Percentiles rank a stretch among this genome's conserved stretches.
Conservation (phyloP, 2,329 filamentous ascomycete genomes). For the Ploettnerulaceae sp. region DNA sequence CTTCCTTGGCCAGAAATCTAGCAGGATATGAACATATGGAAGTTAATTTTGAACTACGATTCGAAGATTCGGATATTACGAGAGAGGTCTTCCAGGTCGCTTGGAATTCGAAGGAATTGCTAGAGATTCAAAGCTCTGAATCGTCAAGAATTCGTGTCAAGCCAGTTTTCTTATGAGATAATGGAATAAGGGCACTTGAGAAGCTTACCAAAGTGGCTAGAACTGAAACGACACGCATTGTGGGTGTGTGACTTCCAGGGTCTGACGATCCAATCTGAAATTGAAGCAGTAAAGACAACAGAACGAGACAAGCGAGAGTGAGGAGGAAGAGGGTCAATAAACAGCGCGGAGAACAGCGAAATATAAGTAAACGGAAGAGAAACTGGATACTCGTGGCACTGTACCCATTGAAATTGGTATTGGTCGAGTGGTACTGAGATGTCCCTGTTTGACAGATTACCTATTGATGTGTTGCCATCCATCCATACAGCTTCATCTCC, state of each 20-base stretch:
- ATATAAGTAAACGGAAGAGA: conserved; percentile 2
- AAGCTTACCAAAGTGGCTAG: neutral
- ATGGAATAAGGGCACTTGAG: neutral
- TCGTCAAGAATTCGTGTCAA: neutral
- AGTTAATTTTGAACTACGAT: too few relatives aligned
- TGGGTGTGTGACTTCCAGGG: neutral
- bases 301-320: neutral
- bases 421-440: conserved; percentile 1
- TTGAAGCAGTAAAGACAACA: neutral
- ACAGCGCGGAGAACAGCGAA: neutral
- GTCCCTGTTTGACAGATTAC: neutral
- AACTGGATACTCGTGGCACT: neutral
- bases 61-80: too few relatives aligned
- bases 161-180: neutral
- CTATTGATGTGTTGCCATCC: neutral
- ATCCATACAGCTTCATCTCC: conserved; percentile 1
- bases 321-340: neutral
- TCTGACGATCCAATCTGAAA: too few relatives aligned
- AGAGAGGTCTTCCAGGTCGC: too few relatives aligned
- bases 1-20: too few relatives aligned
- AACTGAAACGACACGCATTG: neutral
- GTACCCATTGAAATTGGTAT: too few relatives aligned
- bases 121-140: too few relatives aligned
- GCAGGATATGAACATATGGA: too few relatives aligned
- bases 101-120: too few relatives aligned